Evolutionary conservation across 106 monocot genomes (phyloP).

Genomic region (Phalaenopsis equestris): DNA sequence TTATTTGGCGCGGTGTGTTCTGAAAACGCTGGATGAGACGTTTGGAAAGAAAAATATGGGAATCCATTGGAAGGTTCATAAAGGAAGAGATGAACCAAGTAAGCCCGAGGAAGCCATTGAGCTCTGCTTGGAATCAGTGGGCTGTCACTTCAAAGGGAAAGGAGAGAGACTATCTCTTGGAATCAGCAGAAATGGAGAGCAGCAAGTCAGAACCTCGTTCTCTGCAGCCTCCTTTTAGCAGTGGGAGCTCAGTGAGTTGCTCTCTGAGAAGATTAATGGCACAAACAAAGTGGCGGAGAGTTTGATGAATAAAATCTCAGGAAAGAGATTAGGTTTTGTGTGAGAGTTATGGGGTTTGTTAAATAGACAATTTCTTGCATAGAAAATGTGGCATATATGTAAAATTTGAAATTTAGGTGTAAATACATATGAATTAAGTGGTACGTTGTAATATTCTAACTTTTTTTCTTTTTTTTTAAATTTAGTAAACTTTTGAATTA

Average conservation of each 20-base stretch:
- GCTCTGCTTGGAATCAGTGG: slow-evolving; percentile 35
- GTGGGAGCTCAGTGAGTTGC: neutral
- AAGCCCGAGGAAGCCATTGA: slow-evolving; percentile 33
- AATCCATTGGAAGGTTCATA: slow-evolving; percentile 31
- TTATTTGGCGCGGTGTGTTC: too few relatives aligned
- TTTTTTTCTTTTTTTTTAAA: too few relatives aligned
- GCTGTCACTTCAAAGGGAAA: slow-evolving; percentile 13
- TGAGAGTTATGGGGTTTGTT: neutral
- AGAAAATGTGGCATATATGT: too few relatives aligned
- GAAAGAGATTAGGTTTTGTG: too few relatives aligned
- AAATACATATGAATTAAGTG: too few relatives aligned
- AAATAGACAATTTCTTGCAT: too few relatives aligned
- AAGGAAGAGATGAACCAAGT: slow-evolving; percentile 37
- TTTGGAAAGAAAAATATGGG: too few relatives aligned
- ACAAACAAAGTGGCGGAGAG: neutral
- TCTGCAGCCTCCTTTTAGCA: neutral
- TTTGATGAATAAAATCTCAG: too few relatives aligned
- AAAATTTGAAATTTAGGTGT: too few relatives aligned
- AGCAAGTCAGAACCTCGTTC: slow-evolving; percentile 11
- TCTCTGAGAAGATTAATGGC: neutral
- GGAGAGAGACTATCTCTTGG: slow-evolving; percentile 27
- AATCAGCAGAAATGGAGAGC: slow-evolving; percentile 24
- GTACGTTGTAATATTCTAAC: too few relatives aligned
- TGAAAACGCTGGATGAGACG: too few relatives aligned
- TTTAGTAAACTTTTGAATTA: too few relatives aligned